Conservation (phyloP, 1,139 yeast species). For the Zygosaccharomyces pseudobailii region DNA sequence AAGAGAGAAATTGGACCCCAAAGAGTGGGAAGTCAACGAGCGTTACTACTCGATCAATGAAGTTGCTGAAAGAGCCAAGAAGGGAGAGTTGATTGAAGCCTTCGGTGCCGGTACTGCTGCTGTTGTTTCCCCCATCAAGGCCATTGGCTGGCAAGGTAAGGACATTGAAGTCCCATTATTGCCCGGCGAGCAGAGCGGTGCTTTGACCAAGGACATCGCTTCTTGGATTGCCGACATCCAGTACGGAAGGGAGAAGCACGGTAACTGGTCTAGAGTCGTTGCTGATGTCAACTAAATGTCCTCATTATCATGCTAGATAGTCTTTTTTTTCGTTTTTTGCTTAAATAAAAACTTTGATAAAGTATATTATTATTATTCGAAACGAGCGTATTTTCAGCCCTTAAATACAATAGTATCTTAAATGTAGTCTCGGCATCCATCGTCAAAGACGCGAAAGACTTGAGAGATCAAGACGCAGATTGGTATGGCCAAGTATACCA, state of each 20-base stretch:
- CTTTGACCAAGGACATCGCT: constrained; percentile 67
- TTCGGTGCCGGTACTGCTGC: constrained; percentile 99
- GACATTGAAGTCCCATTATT: constrained; percentile 71
- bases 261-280: constrained; percentile 38
- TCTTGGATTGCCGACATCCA: constrained; percentile 86
- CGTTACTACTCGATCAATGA: constrained; percentile 78
- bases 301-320: background rate
- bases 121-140: constrained; percentile 86
- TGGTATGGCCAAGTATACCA: constrained; percentile 12
- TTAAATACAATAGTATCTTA: too few relatives aligned
- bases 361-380: background rate
- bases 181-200: constrained; percentile 75
- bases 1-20: constrained; percentile 62
- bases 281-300: constrained; percentile 28
- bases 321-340: background rate
- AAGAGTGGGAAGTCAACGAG: constrained; percentile 77
- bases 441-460: background rate
- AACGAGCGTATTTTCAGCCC: background rate
- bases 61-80: constrained; percentile 66
- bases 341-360: background rate
- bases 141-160: constrained; percentile 73
- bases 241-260: constrained; percentile 71
- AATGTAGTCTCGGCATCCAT: background rate
- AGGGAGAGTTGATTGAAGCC: constrained; percentile 86
- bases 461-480: background rate